Conservation (phyloP, 176 grass and related monocot species). For the Alloteropsis semialata region DNA sequence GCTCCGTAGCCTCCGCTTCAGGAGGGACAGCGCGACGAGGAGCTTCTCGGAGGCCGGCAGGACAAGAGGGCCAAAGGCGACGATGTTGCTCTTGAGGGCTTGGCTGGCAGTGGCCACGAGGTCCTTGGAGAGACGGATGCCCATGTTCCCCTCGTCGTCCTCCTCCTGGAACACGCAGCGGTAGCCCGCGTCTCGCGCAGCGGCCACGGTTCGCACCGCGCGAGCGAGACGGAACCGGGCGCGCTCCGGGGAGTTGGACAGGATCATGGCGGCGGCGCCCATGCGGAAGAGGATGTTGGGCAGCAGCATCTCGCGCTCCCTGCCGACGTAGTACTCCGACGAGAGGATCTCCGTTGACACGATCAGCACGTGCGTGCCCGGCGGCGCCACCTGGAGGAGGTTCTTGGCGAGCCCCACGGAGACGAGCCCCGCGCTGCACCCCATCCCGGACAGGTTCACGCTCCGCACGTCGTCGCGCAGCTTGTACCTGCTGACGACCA, state of each 20-base stretch:
- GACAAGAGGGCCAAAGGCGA: neutral
- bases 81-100: slow-evolving; percentile 14
- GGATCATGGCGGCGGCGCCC: slow-evolving; percentile 24
- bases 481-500: neutral
- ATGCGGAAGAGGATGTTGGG: slow-evolving; percentile 24
- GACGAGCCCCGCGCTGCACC: slow-evolving; percentile 15
- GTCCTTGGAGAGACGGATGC: slow-evolving; percentile 11
- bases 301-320: neutral
- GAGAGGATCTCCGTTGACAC: slow-evolving; percentile 25
- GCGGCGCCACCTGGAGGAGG: neutral
- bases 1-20: neutral
- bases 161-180: slow-evolving; percentile 9
- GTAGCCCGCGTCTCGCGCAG: neutral
- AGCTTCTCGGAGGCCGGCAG: slow-evolving; percentile 23
- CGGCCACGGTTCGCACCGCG: neutral
- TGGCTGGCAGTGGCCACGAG: neutral
- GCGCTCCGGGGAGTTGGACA: neutral
- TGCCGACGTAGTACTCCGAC: slow-evolving; percentile 10
- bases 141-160: neutral
- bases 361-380: neutral
- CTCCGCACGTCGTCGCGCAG: neutral
- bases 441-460: slow-evolving; percentile 26
- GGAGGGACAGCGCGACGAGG: neutral
- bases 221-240: slow-evolving; percentile 3
- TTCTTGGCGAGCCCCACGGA: neutral